A percentile compares a stretch with the other conserved stretches of the same genome.
Evolutionary conservation across 352 stramenopile species (phyloP).

Genomic region (Halophytophthora polymorphica): DNA sequence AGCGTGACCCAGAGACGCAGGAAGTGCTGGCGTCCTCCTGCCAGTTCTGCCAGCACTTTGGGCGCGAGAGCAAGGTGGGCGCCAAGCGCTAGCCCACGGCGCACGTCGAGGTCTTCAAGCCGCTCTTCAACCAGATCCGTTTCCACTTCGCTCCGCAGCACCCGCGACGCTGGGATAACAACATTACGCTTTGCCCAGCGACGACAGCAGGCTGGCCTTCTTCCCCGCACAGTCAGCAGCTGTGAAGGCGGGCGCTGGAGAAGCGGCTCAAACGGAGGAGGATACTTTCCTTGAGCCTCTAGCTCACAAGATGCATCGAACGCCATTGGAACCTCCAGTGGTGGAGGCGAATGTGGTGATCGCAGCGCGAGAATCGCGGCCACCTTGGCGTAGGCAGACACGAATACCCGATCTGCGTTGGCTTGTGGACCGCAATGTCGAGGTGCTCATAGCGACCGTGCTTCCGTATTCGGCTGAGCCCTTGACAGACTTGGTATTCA

Average conservation of each 20-base stretch:
- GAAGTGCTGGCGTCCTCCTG: conserved; percentile 43
- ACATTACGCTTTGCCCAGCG: conserved; percentile 35
- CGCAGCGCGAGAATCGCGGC: background rate
- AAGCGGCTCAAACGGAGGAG: background rate
- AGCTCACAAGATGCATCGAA: background rate
- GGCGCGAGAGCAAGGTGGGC: conserved; percentile 40
- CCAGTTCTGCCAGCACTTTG: conserved; percentile 64
- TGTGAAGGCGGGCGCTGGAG: conserved; percentile 7
- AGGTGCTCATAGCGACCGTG: conserved; percentile 15
- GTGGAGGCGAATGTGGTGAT: background rate
- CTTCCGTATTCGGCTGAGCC: conserved; percentile 14
- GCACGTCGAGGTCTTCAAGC: conserved; percentile 65
- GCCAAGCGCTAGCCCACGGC: conserved; percentile 39
- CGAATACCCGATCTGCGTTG: conserved; percentile 19
- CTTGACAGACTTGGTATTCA: conserved; percentile 4
- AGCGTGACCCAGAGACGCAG: conserved; percentile 31
- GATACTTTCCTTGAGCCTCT: conserved; percentile 5
- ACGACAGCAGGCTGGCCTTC: conserved; percentile 48
- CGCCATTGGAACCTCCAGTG: background rate
- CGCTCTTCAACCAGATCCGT: conserved; percentile 59
- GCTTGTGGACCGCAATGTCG: conserved; percentile 23
- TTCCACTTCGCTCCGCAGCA: conserved; percentile 60
- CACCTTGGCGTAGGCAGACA: too few relatives aligned
- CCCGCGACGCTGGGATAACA: conserved; percentile 37
- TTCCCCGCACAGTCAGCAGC: conserved; percentile 30